A percentile compares a stretch with the other conserved stretches of the same genome.
Conservation (phyloP, 2,329 filamentous ascomycete genomes). For the Beauveria pseudobassiana region DNA sequence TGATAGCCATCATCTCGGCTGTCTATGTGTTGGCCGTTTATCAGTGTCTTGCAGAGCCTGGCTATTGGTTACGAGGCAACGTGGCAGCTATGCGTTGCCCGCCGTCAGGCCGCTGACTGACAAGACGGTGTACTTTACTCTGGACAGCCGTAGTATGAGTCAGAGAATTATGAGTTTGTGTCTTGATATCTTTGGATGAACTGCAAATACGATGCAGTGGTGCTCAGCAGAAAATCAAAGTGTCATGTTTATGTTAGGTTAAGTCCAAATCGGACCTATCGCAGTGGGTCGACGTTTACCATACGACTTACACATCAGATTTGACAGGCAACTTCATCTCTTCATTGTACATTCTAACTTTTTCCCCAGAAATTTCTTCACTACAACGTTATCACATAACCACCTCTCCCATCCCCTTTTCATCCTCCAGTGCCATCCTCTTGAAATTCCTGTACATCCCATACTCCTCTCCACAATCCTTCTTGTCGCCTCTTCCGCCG, state of each 20-base stretch:
- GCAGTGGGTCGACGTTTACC: background rate
- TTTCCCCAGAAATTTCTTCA: background rate
- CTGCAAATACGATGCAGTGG: background rate
- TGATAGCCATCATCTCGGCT: background rate
- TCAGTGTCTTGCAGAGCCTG: background rate
- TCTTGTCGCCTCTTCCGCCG: constrained; percentile 18
- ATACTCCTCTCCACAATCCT: constrained; percentile 14
- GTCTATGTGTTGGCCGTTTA: background rate
- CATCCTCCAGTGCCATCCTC: background rate
- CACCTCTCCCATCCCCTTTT: background rate
- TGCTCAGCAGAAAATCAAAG: background rate
- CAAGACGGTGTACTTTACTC: no score
- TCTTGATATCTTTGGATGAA: background rate
- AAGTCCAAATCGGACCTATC: background rate
- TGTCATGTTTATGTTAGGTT: background rate
- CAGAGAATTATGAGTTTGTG: background rate
- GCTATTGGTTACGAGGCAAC: background rate
- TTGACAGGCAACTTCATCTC: background rate
- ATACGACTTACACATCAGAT: background rate
- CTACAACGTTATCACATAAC: background rate
- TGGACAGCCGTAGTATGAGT: no score
- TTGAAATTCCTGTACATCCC: background rate
- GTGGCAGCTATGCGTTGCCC: background rate
- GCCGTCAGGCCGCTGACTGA: background rate
- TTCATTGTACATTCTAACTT: background rate